These are phyloP conservation scores for Boletus vermiculosoides DNA, from an alignment of 768 basidiomycete species.

Conservation along the genomic window DNA sequence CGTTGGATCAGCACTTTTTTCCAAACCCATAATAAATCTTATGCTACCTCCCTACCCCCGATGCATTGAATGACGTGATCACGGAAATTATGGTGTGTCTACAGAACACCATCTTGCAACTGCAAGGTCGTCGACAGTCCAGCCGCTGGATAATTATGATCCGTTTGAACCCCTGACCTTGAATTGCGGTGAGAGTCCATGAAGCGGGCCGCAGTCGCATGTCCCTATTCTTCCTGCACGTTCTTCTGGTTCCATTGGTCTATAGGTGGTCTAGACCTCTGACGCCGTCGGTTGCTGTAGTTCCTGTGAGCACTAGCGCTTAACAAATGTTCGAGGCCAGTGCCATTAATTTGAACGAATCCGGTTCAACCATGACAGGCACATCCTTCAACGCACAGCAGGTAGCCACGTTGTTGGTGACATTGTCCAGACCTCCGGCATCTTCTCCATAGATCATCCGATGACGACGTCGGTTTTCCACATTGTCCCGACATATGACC, in stretches of 20 bases:
- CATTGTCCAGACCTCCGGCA: slow-evolving; percentile 10
- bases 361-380: not conserved
- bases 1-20: not conserved
- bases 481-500: not conserved
- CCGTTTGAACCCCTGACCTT: not conserved
- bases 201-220: not conserved
- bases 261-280: slow-evolving; percentile 11
- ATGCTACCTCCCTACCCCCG: too few relatives aligned
- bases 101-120: not conserved
- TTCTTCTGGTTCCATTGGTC: not conserved
- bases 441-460: too few relatives aligned
- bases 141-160: not conserved
- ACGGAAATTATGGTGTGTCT: not conserved
- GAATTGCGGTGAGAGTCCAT: not conserved
- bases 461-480: not conserved
- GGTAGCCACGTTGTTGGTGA: not conserved
- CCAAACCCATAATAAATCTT: not conserved
- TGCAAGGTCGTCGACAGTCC: not conserved
- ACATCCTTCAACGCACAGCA: slow-evolving; percentile 1
- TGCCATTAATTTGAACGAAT: not conserved
- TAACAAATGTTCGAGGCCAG: slow-evolving; percentile 9
- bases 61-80: not conserved
- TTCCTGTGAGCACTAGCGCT: slow-evolving; percentile 1
- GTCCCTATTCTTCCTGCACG: not conserved
- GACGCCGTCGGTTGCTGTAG: not conserved